Base-by-base conservation (phyloP, 768 basidiomycete species). In the Leccinum olivaceopallidum region DNA sequence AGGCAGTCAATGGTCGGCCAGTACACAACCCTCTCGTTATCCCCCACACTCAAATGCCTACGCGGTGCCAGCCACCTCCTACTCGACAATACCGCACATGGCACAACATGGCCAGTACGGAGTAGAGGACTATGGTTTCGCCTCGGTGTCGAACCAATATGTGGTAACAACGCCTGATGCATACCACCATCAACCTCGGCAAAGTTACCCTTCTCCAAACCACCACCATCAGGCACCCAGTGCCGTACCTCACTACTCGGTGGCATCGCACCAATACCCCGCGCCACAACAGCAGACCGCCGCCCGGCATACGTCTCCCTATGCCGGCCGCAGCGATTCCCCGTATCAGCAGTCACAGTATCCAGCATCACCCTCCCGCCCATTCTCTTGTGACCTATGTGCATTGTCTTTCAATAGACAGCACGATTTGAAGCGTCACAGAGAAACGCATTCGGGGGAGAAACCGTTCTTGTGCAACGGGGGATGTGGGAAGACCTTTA, bases 401-500 rank as follows among this genome's bases (percentile, higher is more conserved):
- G 81, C 89, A 12, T 73, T 92, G 63, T 92, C 90, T 22, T 94
- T 94, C 78, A 91, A 91, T 69, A 84, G 91, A 49, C 89, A 90
- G 71, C 91, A 94, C 70, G 91, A 94, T 72, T 73, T 93, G 69
- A 92, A 92, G 71, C 83, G 91, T 37, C 91, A 94, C 75, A 80
- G 88, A 63, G 90, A 92, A 67, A 92, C 89, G 26, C 91, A 92
- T 75, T 88, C 88, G 6, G 90, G 90, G 39, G 90, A 92, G 73
- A 92, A 92, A 71, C 90, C 91, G 9, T 93, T 85, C 75, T 73
- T 85, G 18, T 93, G 91, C 74, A 92, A 92, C 66, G 90, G 89
- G 13, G 88, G 88, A 49, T 93, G 91, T 60, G 90, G 89, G 53
- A 92, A 92, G 79, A 92, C 90, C 3, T 93, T 92, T 70, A 93